phyloP scores from a whole-genome alignment of 225 moss, liverwort and hornwort genomes.

The Takakia lepidozioides region DNA sequence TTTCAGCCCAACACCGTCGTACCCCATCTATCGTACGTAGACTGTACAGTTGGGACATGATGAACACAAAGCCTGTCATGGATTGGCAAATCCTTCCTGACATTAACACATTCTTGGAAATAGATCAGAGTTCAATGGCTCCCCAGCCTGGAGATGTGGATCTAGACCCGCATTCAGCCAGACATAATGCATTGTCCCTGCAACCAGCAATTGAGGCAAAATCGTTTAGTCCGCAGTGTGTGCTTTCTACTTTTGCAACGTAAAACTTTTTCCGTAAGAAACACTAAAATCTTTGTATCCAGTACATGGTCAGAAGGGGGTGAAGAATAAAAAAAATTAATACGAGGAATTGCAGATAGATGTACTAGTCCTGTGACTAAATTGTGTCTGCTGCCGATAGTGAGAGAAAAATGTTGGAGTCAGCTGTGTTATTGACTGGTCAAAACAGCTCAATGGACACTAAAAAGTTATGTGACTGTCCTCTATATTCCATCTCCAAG shows the following conservation, averaged over 20 bases:
- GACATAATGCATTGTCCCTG: constrained; percentile 66
- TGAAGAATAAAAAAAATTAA: no score
- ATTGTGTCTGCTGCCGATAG: no score
- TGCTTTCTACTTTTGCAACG: not conserved
- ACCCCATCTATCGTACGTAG: no score
- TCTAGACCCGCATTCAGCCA: constrained; percentile 71
- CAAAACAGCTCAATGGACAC: not conserved
- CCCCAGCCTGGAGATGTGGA: constrained; percentile 45
- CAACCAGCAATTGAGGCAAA: constrained; percentile 4
- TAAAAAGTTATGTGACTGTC: not conserved
- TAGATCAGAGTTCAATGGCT: constrained; percentile 57
- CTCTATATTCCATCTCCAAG: not conserved
- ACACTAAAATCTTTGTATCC: not conserved
- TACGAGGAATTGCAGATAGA: no score
- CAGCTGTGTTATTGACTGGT: not conserved
- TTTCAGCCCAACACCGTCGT: no score
- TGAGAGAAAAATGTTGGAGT: no score
- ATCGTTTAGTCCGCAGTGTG: not conserved
- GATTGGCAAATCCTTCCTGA: no score
- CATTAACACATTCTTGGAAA: constrained; percentile 79
- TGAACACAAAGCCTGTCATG: no score
- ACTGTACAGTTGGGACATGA: no score
- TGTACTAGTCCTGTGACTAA: no score
- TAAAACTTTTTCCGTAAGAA: not conserved
- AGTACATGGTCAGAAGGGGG: not conserved